phyloP scores from a whole-genome alignment of 495 filamentous ascomycete species.

The Penicillium macrosclerotiorum region DNA sequence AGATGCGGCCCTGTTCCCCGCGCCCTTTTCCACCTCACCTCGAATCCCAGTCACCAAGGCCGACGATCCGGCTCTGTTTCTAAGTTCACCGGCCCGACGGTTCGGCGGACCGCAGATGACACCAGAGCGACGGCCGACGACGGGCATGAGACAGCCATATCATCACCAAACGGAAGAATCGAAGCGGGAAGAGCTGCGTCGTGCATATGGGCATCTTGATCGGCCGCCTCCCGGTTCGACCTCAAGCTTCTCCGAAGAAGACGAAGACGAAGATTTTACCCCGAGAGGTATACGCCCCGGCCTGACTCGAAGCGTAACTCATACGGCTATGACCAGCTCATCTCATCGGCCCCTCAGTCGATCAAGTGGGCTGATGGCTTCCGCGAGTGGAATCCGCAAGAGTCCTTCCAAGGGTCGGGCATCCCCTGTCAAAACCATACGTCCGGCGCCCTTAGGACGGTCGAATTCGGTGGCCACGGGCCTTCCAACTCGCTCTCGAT shows the following conservation, averaged over 20 bases:
- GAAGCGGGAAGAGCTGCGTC: constrained; percentile 50
- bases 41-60: constrained; percentile 38
- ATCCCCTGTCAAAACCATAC: constrained; percentile 38
- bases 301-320: constrained; percentile 59
- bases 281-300: constrained; percentile 48
- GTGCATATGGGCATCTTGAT: constrained; percentile 25
- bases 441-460: constrained; percentile 28
- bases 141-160: constrained; percentile 50
- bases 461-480: constrained; percentile 31
- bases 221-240: constrained; percentile 9
- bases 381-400: constrained; percentile 42
- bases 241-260: constrained; percentile 32
- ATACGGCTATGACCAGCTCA: constrained; percentile 31
- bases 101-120: constrained; percentile 44
- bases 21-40: constrained; percentile 48
- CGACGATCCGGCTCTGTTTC: constrained; percentile 56
- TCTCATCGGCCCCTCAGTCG: constrained; percentile 30
- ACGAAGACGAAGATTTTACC: constrained; percentile 43
- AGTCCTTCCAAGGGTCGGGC: constrained; percentile 44
- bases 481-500: constrained; percentile 37
- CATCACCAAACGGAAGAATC: constrained; percentile 58
- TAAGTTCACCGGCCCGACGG: constrained; percentile 50
- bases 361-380: constrained; percentile 30
- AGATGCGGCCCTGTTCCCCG: constrained; percentile 44
- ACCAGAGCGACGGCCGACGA: constrained; percentile 29